Base-by-base conservation (phyloP, 1,284 basidiomycete species). In the Apiotrichum gracile region DNA sequence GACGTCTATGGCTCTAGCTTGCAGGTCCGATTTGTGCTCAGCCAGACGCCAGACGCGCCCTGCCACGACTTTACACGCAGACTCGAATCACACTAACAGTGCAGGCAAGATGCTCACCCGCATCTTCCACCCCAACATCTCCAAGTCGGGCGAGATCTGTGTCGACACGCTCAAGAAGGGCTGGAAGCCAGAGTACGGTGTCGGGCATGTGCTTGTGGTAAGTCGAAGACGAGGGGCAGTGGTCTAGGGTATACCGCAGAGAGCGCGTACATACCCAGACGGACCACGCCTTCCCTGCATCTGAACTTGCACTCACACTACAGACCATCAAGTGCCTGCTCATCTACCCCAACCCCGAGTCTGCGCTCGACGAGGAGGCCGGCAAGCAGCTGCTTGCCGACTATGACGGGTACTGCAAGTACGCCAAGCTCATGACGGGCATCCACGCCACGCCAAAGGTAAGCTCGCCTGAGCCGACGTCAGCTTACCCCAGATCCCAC, bases 161-260 rank as follows among this genome's bases (percentile, higher is more conserved):
- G 93, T 97, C 12, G 93, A 93, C 76, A 97, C 91, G 5, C 78
- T 97, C 26, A 97, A 97, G 79, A 97, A 96, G 75, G 91, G 93
- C 66, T 97, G 93, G 93, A 85, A 90, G 71, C 82, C 87, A 19
- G 82, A 84, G n/a, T 93, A 90, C 63, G 92, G 91, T 25, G 89
- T 97, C 34, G 83, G 79, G 5, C 88, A 94, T 70, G 94, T 96
- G 53, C 80, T 96, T 10, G 85, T 90, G 9, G 78, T 79, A 50
- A 55, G 75, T 69, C 10, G n/a, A n/a, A n/a, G n/a, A n/a, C n/a
- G n/a, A n/a, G n/a, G n/a, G n/a, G n/a, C n/a, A n/a, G n/a, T n/a
- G n/a, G n/a, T n/a, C n/a, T n/a, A n/a, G n/a, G n/a, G n/a, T n/a
- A n/a, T n/a, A n/a, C n/a, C n/a, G n/a, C n/a, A n/a, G n/a, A n/a